A percentile compares a stretch with the other conserved stretches of the same genome.
phyloP scores from a whole-genome alignment of 78 protist species.

The Dictyostelium brefeldianum region DNA sequence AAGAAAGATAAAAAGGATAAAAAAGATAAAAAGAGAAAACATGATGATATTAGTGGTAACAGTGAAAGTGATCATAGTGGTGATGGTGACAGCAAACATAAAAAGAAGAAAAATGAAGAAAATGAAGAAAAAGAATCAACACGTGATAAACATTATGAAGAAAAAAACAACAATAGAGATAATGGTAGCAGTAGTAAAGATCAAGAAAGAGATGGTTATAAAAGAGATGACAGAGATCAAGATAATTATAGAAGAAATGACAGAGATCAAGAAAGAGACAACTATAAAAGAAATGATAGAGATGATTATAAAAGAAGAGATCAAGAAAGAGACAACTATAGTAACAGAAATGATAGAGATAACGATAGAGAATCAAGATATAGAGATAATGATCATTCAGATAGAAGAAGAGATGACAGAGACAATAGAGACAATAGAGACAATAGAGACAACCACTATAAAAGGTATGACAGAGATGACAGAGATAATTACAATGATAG shows the following conservation, averaged over 20 bases:
- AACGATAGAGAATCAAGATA: neutral
- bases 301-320: neutral
- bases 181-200: constrained; percentile 4
- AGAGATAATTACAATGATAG: neutral
- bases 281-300: neutral
- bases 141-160: neutral
- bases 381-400: neutral
- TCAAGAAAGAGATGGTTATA: neutral
- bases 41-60: constrained; percentile 11
- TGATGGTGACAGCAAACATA: constrained; percentile 29
- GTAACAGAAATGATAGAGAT: neutral
- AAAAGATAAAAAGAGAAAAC: constrained; percentile 40
- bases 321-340: neutral
- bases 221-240: neutral
- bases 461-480: neutral
- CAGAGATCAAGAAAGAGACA: constrained; percentile 21
- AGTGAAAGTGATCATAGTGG: neutral
- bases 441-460: neutral
- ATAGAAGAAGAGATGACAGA: neutral
- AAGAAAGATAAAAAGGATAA: constrained; percentile 67
- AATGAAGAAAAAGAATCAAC: neutral
- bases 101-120: neutral
- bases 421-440: neutral
- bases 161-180: neutral
- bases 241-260: neutral